A percentile compares a stretch with the other conserved stretches of the same genome.
Conservation (phyloP, 169 alveolate genomes). For the Plasmodium coatneyi region DNA sequence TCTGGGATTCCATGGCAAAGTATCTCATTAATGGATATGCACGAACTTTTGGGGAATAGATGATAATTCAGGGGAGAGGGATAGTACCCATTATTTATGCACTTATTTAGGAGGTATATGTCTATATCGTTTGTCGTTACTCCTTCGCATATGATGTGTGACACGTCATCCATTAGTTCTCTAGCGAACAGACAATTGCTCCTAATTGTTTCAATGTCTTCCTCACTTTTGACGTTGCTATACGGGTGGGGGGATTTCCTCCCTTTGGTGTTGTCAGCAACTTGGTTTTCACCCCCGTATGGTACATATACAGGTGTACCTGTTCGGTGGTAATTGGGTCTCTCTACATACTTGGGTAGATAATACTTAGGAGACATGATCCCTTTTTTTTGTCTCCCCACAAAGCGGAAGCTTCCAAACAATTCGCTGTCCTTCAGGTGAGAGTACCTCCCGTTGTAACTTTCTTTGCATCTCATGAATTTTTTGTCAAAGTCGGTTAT, state of each 20-base stretch:
- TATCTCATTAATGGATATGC: slow-evolving; percentile 82
- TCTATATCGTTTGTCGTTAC: slow-evolving; percentile 82
- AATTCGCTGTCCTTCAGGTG: slow-evolving; percentile 39
- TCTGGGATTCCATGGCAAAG: slow-evolving; percentile 86
- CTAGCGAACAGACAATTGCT: slow-evolving; percentile 80
- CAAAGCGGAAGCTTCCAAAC: slow-evolving; percentile 23
- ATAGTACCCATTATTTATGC: slow-evolving; percentile 77
- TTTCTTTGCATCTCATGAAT: slow-evolving; percentile 46
- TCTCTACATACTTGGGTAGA: slow-evolving; percentile 69
- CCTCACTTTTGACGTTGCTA: slow-evolving; percentile 75
- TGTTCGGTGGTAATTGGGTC: slow-evolving; percentile 81
- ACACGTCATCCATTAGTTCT: slow-evolving; percentile 79
- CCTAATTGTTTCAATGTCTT: slow-evolving; percentile 78
- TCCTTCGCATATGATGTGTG: slow-evolving; percentile 79
- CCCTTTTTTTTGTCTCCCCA: slow-evolving; percentile 81
- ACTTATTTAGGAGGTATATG: slow-evolving; percentile 76
- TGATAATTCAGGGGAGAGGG: slow-evolving; percentile 84
- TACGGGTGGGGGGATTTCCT: slow-evolving; percentile 69
- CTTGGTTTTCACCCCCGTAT: slow-evolving; percentile 13
- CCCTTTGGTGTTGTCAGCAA: not conserved
- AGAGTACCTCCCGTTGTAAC: slow-evolving; percentile 39
- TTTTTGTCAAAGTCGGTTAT: slow-evolving; percentile 31
- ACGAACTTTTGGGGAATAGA: slow-evolving; percentile 81
- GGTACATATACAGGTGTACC: slow-evolving; percentile 81
- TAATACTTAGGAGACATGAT: slow-evolving; percentile 77